Evolutionary conservation across 2,329 filamentous ascomycete species (phyloP).

Genomic region (Phaeosphaeriaceae sp.): DNA sequence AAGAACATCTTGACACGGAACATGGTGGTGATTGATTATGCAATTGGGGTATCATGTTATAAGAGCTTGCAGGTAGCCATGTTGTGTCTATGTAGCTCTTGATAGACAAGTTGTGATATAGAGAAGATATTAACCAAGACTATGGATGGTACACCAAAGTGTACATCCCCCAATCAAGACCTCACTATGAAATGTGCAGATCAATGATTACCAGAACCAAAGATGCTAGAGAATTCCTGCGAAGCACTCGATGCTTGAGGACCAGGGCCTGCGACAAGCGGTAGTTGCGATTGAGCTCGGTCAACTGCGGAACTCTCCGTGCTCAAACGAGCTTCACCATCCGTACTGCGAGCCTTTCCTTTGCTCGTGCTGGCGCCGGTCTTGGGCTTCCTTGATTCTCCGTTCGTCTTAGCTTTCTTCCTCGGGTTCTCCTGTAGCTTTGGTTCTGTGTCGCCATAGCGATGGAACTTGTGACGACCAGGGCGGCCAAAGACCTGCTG

Average conservation of each 20-base stretch:
- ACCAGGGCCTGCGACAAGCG: background rate
- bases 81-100: background rate
- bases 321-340: background rate
- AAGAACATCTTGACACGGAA: background rate
- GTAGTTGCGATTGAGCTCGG: background rate
- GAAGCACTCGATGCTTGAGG: background rate
- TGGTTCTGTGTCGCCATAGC: conserved; percentile 27
- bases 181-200: background rate
- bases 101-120: background rate
- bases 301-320: background rate
- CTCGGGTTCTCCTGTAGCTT: conserved; percentile 21
- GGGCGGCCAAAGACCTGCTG: conserved; percentile 56
- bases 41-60: background rate
- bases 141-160: background rate
- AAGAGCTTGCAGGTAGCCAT: background rate
- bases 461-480: conserved; percentile 38
- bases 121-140: background rate
- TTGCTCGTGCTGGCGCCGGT: background rate
- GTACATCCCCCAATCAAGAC: background rate
- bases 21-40: background rate
- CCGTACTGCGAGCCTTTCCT: background rate
- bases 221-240: background rate
- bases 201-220: background rate
- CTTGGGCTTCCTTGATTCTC: background rate
- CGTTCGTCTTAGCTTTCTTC: conserved; percentile 24